Evolutionary conservation across 2,329 filamentous ascomycete genomes (phyloP).

Genomic region (Gnomoniopsis smithogilvyi): DNA sequence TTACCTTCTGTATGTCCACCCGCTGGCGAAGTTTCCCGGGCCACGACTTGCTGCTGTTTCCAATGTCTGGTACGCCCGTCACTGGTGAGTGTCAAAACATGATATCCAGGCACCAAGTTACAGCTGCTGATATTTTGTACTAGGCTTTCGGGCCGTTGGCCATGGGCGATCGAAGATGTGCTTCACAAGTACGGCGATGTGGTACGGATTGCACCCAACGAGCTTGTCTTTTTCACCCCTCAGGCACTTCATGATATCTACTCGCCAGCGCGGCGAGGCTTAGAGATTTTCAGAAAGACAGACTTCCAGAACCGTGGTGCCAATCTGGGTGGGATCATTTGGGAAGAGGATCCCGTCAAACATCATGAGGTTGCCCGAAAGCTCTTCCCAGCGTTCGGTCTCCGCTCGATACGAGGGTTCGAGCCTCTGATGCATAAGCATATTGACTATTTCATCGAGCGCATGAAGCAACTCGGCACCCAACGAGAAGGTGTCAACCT

Average conservation of each 20-base stretch:
- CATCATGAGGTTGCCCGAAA: not conserved
- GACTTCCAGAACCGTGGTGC: not conserved
- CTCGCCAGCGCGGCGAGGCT: not conserved
- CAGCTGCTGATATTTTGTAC: not conserved
- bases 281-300: constrained; percentile 6
- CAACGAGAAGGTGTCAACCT: not conserved
- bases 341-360: not conserved
- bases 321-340: not conserved
- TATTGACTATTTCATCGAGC: not conserved
- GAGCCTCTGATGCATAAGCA: not conserved
- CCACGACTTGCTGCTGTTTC: constrained; percentile 1
- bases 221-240: constrained; percentile 1
- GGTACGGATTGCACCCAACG: constrained; percentile 4
- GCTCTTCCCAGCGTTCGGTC: not conserved
- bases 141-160: not conserved
- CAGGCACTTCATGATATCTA: constrained; percentile 1
- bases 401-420: not conserved
- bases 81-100: not conserved
- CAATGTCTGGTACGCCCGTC: constrained; percentile 1
- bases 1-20: constrained; percentile 4
- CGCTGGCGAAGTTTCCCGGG: constrained; percentile 1
- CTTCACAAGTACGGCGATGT: not conserved
- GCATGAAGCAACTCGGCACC: not conserved
- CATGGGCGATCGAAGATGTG: not conserved
- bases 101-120: not conserved